Percentiles rank a stretch among this genome's conserved stretches.
Evolutionary conservation across 139 green algal genomes (phyloP).

Genomic region (Chlamydomonas incerta): DNA sequence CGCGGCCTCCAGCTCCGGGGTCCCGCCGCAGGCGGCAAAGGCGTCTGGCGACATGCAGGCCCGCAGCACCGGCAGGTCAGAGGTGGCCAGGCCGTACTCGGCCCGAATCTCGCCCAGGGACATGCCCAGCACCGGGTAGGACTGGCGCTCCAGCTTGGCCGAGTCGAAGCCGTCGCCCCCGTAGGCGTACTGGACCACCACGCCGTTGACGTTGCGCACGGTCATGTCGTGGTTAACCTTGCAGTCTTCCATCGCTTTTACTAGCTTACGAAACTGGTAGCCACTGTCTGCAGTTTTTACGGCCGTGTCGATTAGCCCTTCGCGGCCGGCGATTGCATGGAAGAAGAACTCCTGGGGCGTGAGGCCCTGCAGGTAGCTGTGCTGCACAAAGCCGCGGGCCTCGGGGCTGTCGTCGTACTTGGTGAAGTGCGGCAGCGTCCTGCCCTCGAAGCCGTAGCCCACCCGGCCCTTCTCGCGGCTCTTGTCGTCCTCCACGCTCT

Average conservation of each 20-base stretch:
- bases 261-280: constrained; percentile 49
- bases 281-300: constrained; percentile 97
- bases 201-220: constrained; percentile 89
- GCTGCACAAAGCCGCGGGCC: constrained; percentile 96
- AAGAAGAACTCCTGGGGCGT: constrained; percentile 99
- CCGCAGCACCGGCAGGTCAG: too few relatives aligned
- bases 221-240: constrained; percentile 94
- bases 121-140: too few relatives aligned
- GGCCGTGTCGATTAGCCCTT: constrained; percentile 99
- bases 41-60: too few relatives aligned
- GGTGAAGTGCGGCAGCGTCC: constrained; percentile 96
- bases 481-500: constrained; percentile 99
- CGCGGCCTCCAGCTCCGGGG: too few relatives aligned
- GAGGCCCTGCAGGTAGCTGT: constrained; percentile 96
- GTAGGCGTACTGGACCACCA: constrained; percentile 99
- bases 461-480: too few relatives aligned
- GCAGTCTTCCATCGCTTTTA: constrained; percentile 96
- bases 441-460: constrained; percentile 93
- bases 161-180: constrained; percentile 99
- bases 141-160: constrained; percentile 91
- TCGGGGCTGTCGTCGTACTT: constrained; percentile 98
- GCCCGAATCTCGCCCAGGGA: too few relatives aligned
- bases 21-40: too few relatives aligned
- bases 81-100: too few relatives aligned
- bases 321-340: constrained; percentile 98